Evolutionary conservation across 257 asterid species (phyloP), one percentile per base, ranked within the genome.

Genomic region (Capsicum pubescens): DNA sequence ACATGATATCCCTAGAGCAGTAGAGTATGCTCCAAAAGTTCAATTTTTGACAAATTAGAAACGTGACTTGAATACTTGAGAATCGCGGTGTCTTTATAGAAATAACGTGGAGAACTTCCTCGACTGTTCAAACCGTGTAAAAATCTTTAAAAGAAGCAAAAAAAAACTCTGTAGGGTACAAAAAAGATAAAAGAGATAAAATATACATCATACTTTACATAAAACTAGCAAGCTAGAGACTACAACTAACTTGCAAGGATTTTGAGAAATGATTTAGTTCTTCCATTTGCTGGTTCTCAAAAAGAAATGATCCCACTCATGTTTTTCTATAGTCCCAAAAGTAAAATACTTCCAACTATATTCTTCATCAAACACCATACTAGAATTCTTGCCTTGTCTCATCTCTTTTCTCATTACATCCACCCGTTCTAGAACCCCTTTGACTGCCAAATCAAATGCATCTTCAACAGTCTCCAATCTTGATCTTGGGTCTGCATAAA

Each of bases 301-400:
- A 67, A 94, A 92, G 89, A 86, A 94, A 81, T 85, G 87, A 91
- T 94, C 98, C 98, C 98, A 94, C 57, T 91, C 92, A 85, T 95
- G 97, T 3, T 87, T 86, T 44, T 70, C 82, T 13, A 91, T 86
- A 17, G 83, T 89, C 15, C 97, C 97, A 87, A 95, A 91, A 0
- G 95, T 84, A 60, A 88, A 90, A 81, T 91, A 92, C 89, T 95
- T 95, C 99, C 99, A 94, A 82, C 98, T 95, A 44, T 58, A 57
- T 35, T 92, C 95, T 55, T 88, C 84, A 84, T 92, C 92, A 90
- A 92, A 95, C n/a, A 82, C 90, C 35, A 16, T 42, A 83, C 91
- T 90, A 0, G 54, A 32, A 80, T 82, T 85, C 79, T 89, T 88
- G 32, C 90, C 93, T 46, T 88, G 91, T 77, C 84, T 83, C 63